These are phyloP conservation scores for Fusarium stilboides DNA, from an alignment of 2,329 filamentous ascomycete genomes.

Conservation along the genomic window DNA sequence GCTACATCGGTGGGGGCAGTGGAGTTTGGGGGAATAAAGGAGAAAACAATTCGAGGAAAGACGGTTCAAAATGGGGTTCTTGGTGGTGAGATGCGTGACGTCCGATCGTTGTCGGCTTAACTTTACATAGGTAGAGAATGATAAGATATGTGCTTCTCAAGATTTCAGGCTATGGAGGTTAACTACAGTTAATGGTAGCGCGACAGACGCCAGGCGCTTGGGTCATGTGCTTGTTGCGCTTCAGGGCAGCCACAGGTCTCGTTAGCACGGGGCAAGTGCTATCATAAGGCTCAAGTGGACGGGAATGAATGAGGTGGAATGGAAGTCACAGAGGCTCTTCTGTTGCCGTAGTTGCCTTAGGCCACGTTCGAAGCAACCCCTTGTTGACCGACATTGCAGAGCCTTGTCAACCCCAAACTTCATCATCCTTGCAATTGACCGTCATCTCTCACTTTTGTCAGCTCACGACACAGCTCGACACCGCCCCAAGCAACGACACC, in stretches of 20 bases:
- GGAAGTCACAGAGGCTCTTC: conserved; percentile 10
- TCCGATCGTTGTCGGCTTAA: conserved; percentile 5
- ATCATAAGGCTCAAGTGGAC: conserved; percentile 24
- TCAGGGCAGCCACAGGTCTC: background rate
- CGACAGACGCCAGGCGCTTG: conserved; percentile 40
- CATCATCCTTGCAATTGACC: conserved; percentile 27
- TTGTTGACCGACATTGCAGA: conserved; percentile 23
- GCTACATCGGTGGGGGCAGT: background rate
- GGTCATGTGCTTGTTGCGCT: conserved; percentile 20
- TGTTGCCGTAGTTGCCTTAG: conserved; percentile 24
- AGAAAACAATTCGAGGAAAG: conserved; percentile 19
- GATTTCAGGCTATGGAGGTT: conserved; percentile 1
- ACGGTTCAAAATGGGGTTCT: background rate
- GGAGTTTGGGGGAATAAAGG: conserved; percentile 11
- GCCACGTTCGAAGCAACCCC: conserved; percentile 19
- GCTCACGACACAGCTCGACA: conserved; percentile 23
- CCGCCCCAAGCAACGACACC: conserved; percentile 27
- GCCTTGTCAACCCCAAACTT: conserved; percentile 17
- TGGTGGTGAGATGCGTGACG: conserved; percentile 2
- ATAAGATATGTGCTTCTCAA: background rate
- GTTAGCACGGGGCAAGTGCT: background rate
- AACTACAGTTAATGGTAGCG: conserved; percentile 31
- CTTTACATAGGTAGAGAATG: background rate
- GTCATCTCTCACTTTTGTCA: conserved; percentile 38
- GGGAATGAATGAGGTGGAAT: conserved; percentile 11